Base-by-base conservation (phyloP, 2,329 filamentous ascomycete species). In the Exophiala sp. region DNA sequence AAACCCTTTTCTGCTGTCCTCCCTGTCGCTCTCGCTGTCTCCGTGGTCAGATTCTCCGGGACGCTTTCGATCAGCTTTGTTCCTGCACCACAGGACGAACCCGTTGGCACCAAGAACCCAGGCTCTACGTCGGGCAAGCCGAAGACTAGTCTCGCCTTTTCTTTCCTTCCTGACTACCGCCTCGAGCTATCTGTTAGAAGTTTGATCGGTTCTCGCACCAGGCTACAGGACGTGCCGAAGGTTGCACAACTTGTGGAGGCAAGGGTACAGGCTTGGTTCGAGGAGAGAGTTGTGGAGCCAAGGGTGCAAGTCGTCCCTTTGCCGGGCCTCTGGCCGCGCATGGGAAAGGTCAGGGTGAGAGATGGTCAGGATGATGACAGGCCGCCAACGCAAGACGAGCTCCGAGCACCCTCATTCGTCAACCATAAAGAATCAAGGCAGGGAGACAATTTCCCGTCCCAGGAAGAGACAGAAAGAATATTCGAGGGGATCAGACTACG, bases 21-120 rank as follows among this genome's bases (percentile, higher is more conserved):
- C 1, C 93, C 93, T 2, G 90, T 98, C 14, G 93, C 91, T 0
- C 73, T 98, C 27, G 85, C 90, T 0, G 90, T 98, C 10, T 93
- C 85, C 13, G 86, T 98, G 13, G 88, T 95, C 13, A 79, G 93
- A 11, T 98, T 98, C 68, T 96, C 89, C 41, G 93, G 93, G 35
- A 98, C 93, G 0, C 72, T 98, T 14, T 94, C 88, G 38, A 86
- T 97, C 38, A 95, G 88, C 1, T 95, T 97, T 64, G 88, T 95
- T 52, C 93, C 93, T 1, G 81, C 79, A 13, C 69, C 69, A 56
- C 61, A 68, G 29, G 60, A 71, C 23, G 64, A 64, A 1, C 65
- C 68, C 0, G 38, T 53, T 2, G 48, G 60, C 10, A 48, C 42
- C 4, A 53, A 51, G 19, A 50, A 55, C 24, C 55, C 53, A 30